Evolutionary conservation across 352 stramenopile genomes (phyloP).

Genomic region (Pythium graminicola): DNA sequence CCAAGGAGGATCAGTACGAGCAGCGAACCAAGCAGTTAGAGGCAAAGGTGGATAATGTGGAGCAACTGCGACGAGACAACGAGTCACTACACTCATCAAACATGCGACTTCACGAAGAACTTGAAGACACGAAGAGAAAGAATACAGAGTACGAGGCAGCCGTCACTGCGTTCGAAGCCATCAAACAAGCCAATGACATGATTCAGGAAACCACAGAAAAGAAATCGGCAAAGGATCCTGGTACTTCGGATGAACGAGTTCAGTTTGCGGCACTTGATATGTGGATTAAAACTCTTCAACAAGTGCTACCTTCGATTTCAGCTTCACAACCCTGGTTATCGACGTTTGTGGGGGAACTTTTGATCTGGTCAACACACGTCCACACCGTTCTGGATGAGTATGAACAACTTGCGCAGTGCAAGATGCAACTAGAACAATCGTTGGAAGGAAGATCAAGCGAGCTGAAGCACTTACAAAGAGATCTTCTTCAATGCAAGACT

Average conservation of each 20-base stretch:
- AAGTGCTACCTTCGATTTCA: background rate
- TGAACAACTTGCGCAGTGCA: slow-evolving; percentile 11
- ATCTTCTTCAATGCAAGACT: slow-evolving; percentile 15
- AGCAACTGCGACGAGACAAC: slow-evolving; percentile 1
- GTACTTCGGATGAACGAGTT: background rate
- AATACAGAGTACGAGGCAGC: background rate
- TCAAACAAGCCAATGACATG: slow-evolving; percentile 1
- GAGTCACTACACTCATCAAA: background rate
- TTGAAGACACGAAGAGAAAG: background rate
- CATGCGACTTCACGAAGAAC: background rate
- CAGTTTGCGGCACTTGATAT: background rate
- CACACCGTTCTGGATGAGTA: slow-evolving; percentile 8
- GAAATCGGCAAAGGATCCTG: too few relatives aligned
- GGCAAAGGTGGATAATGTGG: slow-evolving; percentile 8
- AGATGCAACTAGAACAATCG: slow-evolving; percentile 1
- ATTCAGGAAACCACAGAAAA: background rate
- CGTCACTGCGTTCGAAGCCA: background rate
- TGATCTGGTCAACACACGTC: background rate
- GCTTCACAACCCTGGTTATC: slow-evolving; percentile 2
- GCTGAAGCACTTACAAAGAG: slow-evolving; percentile 1
- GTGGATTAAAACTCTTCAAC: background rate
- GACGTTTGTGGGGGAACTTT: background rate
- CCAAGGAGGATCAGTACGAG: slow-evolving; percentile 25
- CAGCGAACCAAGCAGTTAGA: slow-evolving; percentile 20
- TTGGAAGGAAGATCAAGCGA: background rate